These are phyloP conservation scores for Globisporangium acanthophoron DNA, from an alignment of 352 stramenopile species.

Conservation along the genomic window DNA sequence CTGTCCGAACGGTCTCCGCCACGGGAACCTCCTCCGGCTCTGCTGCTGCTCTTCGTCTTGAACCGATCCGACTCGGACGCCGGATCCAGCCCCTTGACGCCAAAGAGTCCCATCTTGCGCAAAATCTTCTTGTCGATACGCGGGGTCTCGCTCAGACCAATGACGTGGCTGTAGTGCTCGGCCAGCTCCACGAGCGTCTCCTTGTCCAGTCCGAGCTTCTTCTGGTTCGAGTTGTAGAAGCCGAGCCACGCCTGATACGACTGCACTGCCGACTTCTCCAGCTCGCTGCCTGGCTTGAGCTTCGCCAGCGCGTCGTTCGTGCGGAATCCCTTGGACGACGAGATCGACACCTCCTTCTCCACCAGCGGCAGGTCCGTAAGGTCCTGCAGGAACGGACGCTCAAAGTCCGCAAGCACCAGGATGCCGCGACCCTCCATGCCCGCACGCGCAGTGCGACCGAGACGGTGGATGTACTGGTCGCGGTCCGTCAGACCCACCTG, in stretches of 20 bases:
- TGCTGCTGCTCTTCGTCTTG: constrained; percentile 12
- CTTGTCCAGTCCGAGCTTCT: constrained; percentile 27
- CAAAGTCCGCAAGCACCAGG: constrained; percentile 83
- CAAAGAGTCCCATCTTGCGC: constrained; percentile 87
- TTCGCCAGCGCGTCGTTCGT: constrained; percentile 16
- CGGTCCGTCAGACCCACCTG: constrained; percentile 81
- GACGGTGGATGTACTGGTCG: constrained; percentile 95
- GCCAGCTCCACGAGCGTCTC: constrained; percentile 68
- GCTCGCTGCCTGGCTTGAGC: constrained; percentile 40
- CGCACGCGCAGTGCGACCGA: constrained; percentile 91
- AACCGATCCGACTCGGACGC: constrained; percentile 10
- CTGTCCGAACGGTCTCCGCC: background rate
- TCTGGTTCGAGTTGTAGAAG: constrained; percentile 81
- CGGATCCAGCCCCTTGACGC: constrained; percentile 56
- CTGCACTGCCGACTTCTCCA: constrained; percentile 74
- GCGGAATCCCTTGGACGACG: background rate
- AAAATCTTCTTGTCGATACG: constrained; percentile 82
- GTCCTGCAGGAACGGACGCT: constrained; percentile 64
- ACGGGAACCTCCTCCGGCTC: background rate
- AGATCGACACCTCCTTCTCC: constrained; percentile 4
- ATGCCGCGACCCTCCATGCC: constrained; percentile 83
- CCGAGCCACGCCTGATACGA: constrained; percentile 95
- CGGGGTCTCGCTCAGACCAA: constrained; percentile 67
- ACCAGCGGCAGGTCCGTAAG: constrained; percentile 48
- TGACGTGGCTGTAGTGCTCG: constrained; percentile 55